Base-by-base conservation (phyloP, 108 stramenopile species). In the Cylindrotheca fusiformis region DNA sequence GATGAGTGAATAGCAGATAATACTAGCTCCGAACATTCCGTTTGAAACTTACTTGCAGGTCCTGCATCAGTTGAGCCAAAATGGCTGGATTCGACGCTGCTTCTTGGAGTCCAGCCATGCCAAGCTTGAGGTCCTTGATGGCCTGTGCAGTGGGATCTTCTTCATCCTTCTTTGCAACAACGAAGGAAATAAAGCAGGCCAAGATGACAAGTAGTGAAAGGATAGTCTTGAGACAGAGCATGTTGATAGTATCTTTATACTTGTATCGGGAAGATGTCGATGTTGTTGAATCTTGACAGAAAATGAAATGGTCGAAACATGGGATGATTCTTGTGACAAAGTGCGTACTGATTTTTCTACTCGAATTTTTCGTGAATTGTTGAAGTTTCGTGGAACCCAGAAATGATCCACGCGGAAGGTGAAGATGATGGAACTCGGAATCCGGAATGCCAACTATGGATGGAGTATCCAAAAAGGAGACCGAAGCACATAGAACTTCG, bases 21-120 rank as follows among this genome's bases (percentile, higher is more conserved):
- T 14, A 17, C 17, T 10, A 17, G 44, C n/a, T n/a, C 21, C 27
- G 1, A 45, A 24, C 2, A 29, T 32, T 3, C 5, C 28, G 1
- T 44, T 36, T 1, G 0, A 28, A 18, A 69, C 88, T 61, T 58
- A 90, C 89, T 81, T 85, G 82, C 71, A 94, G 85, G 71, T 94
- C 93, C 61, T 84, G 85, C 82, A 94, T 89, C 47, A 94, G 65
- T 72, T 94, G 93, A 17, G 93, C 93, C 46, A 94, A 76, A 60
- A 94, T 23, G 41, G 84, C 88, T 8, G 93, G 93, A 71, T 94
- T 87, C 50, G 80, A 59, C 10, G 78, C 84, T 4, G 93, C 93
- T 68, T 91, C 79, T 69, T 91, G 82, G 51, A 94, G 78, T 17
- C 93, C 93, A 3, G 79, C 78, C 87, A 94, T 87, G 23, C 93